A percentile compares a stretch with the other conserved stretches of the same genome.
Conservation (phyloP, 805 yeast genomes). For the Pichia pseudocactophila region DNA sequence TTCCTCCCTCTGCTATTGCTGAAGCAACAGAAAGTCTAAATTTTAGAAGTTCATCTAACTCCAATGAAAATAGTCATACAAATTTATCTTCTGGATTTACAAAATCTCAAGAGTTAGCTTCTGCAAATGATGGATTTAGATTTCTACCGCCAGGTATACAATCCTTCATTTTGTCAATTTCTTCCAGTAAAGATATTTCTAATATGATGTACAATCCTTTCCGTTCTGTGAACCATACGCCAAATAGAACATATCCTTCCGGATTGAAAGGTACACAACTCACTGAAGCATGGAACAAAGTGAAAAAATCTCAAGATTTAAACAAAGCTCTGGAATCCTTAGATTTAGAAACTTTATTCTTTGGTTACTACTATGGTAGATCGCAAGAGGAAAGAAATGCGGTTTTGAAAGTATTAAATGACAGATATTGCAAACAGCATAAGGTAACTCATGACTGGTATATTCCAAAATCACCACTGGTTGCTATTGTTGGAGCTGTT, state of each 20-base stretch:
- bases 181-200: conserved; percentile 16
- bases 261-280: conserved; percentile 28
- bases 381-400: conserved; percentile 34
- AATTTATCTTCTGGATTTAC: neutral
- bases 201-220: conserved; percentile 13
- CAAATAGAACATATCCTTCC: conserved; percentile 23
- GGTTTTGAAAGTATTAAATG: conserved; percentile 26
- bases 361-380: conserved; percentile 35
- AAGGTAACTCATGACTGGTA: conserved; percentile 23
- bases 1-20: conserved; percentile 4
- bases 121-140: conserved; percentile 21
- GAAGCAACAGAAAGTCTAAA: conserved; percentile 5
- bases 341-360: conserved; percentile 32
- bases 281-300: conserved; percentile 25
- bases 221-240: conserved; percentile 15
- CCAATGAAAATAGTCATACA: neutral
- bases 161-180: conserved; percentile 24
- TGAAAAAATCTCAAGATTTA: conserved; percentile 18
- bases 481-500: conserved; percentile 31
- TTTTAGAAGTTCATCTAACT: neutral
- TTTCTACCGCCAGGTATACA: conserved; percentile 30
- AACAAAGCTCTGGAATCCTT: conserved; percentile 22
- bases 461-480: conserved; percentile 30
- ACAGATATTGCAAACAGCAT: conserved; percentile 32
- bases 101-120: neutral